A percentile compares a stretch with the other conserved stretches of the same genome.
Evolutionary conservation across 768 basidiomycete genomes (phyloP).

Genomic region (Mycena vulgaris): DNA sequence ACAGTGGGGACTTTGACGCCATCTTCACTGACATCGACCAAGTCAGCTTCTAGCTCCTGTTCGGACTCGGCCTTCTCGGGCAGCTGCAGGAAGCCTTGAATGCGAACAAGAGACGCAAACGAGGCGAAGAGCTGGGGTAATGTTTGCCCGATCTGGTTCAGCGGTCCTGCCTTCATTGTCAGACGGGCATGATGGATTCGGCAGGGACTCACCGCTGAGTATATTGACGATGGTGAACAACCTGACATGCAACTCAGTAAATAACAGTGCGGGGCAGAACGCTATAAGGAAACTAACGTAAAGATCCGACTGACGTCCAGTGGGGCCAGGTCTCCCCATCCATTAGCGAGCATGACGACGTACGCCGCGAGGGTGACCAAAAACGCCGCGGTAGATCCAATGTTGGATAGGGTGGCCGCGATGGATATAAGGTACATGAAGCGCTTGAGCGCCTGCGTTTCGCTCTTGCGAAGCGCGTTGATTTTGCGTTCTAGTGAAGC

Average conservation of each 20-base stretch:
- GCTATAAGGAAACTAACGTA: neutral
- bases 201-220: neutral
- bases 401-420: slow-evolving; percentile 12
- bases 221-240: slow-evolving; percentile 21
- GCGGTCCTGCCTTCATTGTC: neutral
- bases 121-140: slow-evolving; percentile 21
- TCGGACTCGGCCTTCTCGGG: slow-evolving; percentile 14
- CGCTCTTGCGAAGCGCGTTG: slow-evolving; percentile 18
- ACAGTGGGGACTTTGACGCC: neutral
- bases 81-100: slow-evolving; percentile 23
- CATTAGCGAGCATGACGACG: slow-evolving; percentile 5
- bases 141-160: slow-evolving; percentile 12
- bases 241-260: neutral
- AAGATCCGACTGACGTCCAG: slow-evolving; percentile 29
- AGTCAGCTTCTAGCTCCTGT: neutral
- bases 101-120: slow-evolving; percentile 6
- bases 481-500: neutral
- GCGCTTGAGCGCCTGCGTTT: slow-evolving; percentile 13
- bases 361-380: slow-evolving; percentile 27
- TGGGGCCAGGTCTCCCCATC: slow-evolving; percentile 16
- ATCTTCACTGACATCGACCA: slow-evolving; percentile 9
- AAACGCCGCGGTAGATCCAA: slow-evolving; percentile 21
- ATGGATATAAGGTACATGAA: slow-evolving; percentile 11
- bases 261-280: neutral
- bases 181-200: neutral